Conservation (phyloP, 2,329 filamentous ascomycete species). For the Myriosclerotinia scirpicola region DNA sequence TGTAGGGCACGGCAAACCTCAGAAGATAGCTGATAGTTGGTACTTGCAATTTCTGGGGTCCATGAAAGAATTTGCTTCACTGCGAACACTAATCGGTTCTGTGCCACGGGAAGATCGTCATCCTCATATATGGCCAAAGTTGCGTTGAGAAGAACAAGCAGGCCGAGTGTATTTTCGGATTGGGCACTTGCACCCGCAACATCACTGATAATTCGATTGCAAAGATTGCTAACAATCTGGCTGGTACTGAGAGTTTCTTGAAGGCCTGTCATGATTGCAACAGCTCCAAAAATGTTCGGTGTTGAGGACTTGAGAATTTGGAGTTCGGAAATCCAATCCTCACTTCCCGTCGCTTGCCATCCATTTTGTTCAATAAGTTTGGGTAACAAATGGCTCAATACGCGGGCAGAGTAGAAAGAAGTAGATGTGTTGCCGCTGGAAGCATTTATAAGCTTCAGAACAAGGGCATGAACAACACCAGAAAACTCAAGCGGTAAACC, state of each 20-base stretch:
- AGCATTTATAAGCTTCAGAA: slow-evolving; percentile 48
- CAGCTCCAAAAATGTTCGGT: slow-evolving; percentile 49
- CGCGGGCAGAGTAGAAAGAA: slow-evolving; percentile 54
- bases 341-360: slow-evolving; percentile 45
- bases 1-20: slow-evolving; percentile 58
- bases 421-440: slow-evolving; percentile 46
- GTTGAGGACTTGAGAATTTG: slow-evolving; percentile 50
- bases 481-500: slow-evolving; percentile 37
- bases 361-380: slow-evolving; percentile 50
- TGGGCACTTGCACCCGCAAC: slow-evolving; percentile 51
- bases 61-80: slow-evolving; percentile 75
- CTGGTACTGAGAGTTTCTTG: slow-evolving; percentile 50
- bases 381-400: slow-evolving; percentile 52
- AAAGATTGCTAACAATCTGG: slow-evolving; percentile 52
- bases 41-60: slow-evolving; percentile 54
- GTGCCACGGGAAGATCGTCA: slow-evolving; percentile 56
- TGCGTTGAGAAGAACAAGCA: slow-evolving; percentile 55
- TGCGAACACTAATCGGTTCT: slow-evolving; percentile 63
- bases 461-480: slow-evolving; percentile 45
- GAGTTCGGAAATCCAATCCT: slow-evolving; percentile 49
- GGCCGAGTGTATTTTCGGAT: slow-evolving; percentile 48
- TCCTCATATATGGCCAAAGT: slow-evolving; percentile 53
- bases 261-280: slow-evolving; percentile 54
- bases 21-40: slow-evolving; percentile 48
- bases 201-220: slow-evolving; percentile 61